A percentile compares a stretch with the other conserved stretches of the same genome.
These are phyloP conservation scores for Orobanche coerulescens DNA, from an alignment of 257 asterid species.

Conservation along the genomic window DNA sequence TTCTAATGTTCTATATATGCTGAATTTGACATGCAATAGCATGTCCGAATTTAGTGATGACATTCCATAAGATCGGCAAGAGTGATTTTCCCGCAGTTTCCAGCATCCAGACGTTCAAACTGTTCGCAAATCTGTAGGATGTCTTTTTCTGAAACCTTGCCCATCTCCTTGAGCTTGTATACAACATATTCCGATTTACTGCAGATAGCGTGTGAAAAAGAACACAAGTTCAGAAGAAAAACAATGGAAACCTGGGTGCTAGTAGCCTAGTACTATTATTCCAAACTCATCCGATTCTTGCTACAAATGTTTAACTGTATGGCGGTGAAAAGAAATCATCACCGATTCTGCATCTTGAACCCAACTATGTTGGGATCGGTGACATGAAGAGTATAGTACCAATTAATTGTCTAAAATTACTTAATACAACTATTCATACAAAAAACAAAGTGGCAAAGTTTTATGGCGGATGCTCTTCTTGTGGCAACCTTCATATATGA, in stretches of 20 bases:
- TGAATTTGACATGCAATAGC: not conserved
- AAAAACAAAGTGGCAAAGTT: too few relatives aligned
- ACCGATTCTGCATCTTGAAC: too few relatives aligned
- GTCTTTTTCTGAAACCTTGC: slow-evolving; percentile 67
- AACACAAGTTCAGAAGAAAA: not conserved
- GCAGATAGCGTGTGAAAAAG: slow-evolving; percentile 22
- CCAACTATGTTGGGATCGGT: too few relatives aligned
- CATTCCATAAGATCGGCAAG: slow-evolving; percentile 75
- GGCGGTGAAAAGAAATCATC: not conserved
- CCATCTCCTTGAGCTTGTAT: slow-evolving; percentile 92
- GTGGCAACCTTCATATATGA: too few relatives aligned
- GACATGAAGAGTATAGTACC: too few relatives aligned
- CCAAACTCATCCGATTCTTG: not conserved
- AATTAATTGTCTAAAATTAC: too few relatives aligned
- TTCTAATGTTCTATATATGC: too few relatives aligned
- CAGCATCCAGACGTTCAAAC: slow-evolving; percentile 75
- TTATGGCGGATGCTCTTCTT: too few relatives aligned
- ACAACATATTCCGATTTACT: slow-evolving; percentile 82
- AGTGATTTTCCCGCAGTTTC: slow-evolving; percentile 81
- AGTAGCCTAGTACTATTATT: not conserved
- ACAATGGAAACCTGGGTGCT: too few relatives aligned
- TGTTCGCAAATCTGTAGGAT: slow-evolving; percentile 57
- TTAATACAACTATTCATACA: too few relatives aligned
- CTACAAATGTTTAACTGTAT: too few relatives aligned
- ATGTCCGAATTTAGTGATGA: slow-evolving; percentile 31